These are phyloP conservation scores for Cytospora paraplurivora DNA, from an alignment of 2,329 filamentous ascomycete genomes.

Conservation along the genomic window DNA sequence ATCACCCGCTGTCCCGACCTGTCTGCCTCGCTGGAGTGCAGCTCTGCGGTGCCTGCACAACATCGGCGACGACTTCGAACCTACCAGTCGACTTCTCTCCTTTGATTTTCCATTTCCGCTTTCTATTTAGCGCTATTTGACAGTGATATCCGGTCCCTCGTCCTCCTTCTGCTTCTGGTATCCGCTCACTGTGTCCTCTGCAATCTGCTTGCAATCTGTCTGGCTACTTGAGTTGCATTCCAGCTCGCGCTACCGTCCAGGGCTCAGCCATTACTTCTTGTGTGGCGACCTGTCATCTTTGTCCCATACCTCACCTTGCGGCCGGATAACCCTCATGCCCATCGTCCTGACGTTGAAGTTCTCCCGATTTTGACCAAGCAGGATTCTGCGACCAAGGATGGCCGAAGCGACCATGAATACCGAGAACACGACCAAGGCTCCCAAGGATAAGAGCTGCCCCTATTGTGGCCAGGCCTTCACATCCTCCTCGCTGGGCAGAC, in stretches of 20 bases:
- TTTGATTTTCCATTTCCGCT: not conserved
- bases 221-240: not conserved
- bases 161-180: not conserved
- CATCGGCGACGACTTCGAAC: constrained; percentile 4
- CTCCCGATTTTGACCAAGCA: constrained; percentile 10
- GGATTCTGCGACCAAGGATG: constrained; percentile 31
- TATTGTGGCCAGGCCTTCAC: constrained; percentile 91
- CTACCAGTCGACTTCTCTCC: constrained; percentile 2
- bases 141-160: not conserved
- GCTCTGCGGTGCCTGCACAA: constrained; percentile 5
- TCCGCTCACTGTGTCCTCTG: constrained; percentile 1
- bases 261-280: not conserved
- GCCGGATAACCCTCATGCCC: constrained; percentile 7
- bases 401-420: constrained; percentile 36
- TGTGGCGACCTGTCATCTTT: constrained; percentile 3
- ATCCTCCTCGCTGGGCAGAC: constrained; percentile 87
- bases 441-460: constrained; percentile 85
- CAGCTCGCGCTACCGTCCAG: not conserved
- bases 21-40: constrained; percentile 15
- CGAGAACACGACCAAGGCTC: constrained; percentile 50
- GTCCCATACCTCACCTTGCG: not conserved
- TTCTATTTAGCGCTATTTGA: not conserved
- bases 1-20: constrained; percentile 26
- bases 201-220: not conserved
- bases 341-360: constrained; percentile 5